A percentile compares a stretch with the other conserved stretches of the same genome.
These are phyloP conservation scores for Boletus coccyginus DNA, from an alignment of 768 basidiomycete genomes.

Conservation along the genomic window DNA sequence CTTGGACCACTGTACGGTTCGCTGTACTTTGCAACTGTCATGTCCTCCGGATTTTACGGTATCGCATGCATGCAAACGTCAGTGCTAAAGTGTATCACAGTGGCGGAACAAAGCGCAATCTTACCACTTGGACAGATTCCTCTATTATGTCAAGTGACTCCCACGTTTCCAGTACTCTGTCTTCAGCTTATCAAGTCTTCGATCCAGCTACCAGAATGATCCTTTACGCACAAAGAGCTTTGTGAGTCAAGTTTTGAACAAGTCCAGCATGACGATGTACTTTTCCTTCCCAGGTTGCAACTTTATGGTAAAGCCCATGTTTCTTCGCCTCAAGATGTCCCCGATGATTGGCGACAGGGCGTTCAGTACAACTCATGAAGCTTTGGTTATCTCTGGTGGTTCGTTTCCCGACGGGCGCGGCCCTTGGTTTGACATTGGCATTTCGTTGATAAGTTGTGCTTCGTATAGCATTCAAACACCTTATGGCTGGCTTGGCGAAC, in stretches of 20 bases:
- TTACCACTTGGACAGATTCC: no score
- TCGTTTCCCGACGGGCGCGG: neutral
- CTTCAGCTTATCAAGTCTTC: neutral
- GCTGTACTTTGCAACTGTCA: neutral
- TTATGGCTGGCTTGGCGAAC: neutral
- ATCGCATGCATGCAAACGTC: conserved; percentile 12
- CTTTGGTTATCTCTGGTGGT: conserved; percentile 3
- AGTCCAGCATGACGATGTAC: neutral
- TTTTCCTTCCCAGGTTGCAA: conserved; percentile 3
- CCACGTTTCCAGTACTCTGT: no score
- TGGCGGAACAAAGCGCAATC: no score
- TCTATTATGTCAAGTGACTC: no score
- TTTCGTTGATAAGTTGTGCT: neutral
- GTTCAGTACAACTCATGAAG: conserved; percentile 6
- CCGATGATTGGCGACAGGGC: neutral
- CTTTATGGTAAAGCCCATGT: conserved; percentile 1
- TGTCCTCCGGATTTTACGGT: conserved; percentile 4
- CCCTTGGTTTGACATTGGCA: no score
- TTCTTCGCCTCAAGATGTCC: no score
- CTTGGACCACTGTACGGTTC: neutral
- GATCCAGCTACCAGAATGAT: conserved; percentile 9
- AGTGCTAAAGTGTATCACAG: neutral
- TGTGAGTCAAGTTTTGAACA: conserved; percentile 1
- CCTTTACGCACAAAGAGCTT: neutral
- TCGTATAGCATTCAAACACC: conserved; percentile 3